Conservation (phyloP, 169 alveolate species). For the Cryptosporidium sp. region DNA sequence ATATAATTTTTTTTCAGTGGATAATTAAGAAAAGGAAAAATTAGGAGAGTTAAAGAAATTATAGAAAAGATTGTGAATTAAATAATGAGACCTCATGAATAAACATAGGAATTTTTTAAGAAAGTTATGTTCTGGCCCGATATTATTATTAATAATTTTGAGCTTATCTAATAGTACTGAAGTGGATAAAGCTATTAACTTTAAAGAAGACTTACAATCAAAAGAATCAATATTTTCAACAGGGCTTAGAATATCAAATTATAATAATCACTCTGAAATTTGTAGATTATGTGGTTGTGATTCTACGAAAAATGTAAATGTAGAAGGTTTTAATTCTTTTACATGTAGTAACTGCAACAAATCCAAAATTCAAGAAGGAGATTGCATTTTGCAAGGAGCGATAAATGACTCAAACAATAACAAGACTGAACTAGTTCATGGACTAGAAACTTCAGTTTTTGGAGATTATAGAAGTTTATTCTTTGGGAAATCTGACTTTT, state of each 20-base stretch:
- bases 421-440: background rate
- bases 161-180: background rate
- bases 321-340: background rate
- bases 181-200: background rate
- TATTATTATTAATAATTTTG: background rate
- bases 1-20: background rate
- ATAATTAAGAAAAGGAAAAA: background rate
- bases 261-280: background rate
- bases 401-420: background rate
- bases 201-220: background rate
- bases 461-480: conserved; percentile 20
- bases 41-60: background rate
- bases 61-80: background rate
- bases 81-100: conserved; percentile 51
- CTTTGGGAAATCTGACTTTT: conserved; percentile 26
- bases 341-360: conserved; percentile 9
- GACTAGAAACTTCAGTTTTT: background rate
- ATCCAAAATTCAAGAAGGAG: background rate
- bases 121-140: conserved; percentile 1
- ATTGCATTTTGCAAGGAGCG: conserved; percentile 15
- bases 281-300: conserved; percentile 24
- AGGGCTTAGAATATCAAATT: no score
- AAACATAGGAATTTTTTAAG: background rate
- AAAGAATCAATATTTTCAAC: background rate
- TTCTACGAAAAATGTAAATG: background rate